Conservation (phyloP, 2,329 filamentous ascomycete genomes). For the Neopestalotiopsis clavispora region DNA sequence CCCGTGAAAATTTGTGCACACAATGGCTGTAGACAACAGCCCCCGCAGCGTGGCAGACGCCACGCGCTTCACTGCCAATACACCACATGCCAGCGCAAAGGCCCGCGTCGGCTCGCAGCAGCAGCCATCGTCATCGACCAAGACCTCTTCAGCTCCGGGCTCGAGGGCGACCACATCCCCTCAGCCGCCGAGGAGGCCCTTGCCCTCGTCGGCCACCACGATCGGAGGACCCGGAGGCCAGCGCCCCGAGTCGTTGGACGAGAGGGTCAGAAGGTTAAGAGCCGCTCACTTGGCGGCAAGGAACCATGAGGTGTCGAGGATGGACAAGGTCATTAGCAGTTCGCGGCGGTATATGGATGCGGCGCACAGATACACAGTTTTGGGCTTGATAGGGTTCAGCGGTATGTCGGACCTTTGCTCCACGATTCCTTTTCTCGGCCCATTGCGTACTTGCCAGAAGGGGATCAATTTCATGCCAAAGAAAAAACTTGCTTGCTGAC, state of each 20-base stretch:
- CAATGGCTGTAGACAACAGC: constrained; percentile 32
- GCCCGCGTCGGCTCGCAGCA: constrained; percentile 27
- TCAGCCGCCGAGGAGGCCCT: constrained; percentile 17
- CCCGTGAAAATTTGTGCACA: background rate
- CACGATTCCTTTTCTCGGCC: constrained; percentile 1
- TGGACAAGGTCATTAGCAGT: constrained; percentile 54
- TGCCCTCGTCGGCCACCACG: constrained; percentile 23
- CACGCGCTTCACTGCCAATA: constrained; percentile 76
- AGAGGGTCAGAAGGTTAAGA: constrained; percentile 71
- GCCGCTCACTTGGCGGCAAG: constrained; percentile 71
- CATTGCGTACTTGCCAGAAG: too few relatives aligned
- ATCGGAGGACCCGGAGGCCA: constrained; percentile 29
- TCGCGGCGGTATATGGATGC: constrained; percentile 58
- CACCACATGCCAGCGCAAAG: constrained; percentile 73
- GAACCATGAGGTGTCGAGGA: constrained; percentile 58
- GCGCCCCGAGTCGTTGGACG: constrained; percentile 65
- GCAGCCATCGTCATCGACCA: constrained; percentile 40
- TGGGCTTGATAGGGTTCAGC: constrained; percentile 60
- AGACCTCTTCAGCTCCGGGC: constrained; percentile 16
- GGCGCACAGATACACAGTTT: constrained; percentile 60
- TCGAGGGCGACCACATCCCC: constrained; percentile 5
- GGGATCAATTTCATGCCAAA: too few relatives aligned
- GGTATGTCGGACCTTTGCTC: constrained; percentile 44
- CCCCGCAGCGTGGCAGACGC: constrained; percentile 78
- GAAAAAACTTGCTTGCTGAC: background rate